Base-by-base conservation (phyloP, 306 rosid species). In the Sicyos baderoa region DNA sequence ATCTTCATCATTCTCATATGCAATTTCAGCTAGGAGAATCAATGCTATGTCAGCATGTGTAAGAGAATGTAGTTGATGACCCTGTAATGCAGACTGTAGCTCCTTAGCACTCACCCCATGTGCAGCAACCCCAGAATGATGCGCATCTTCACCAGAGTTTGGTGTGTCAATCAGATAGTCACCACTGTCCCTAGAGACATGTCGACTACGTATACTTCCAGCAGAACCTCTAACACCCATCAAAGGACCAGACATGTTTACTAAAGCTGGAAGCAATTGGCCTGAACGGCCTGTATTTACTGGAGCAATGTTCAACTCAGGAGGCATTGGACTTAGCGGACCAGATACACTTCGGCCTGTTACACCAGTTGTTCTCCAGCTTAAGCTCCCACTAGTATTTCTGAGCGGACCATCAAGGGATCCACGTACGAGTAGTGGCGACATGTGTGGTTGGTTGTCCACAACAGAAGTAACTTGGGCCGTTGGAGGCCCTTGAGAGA, bases 141-240 rank as follows among this genome's bases (percentile, higher is more conserved):
- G 73, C 55, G 86, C 97, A 5, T 94, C 97, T 84, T 90, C 99
- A 75, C 97, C 97, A 13, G 99, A 94, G 84, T 90, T 94, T 79
- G 99, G 97, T 29, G 97, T 94, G 79, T 94, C 99, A 61, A 90
- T 86, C 74, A 90, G 91, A 82, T 94, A 94, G 79, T 94, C 99
- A 71, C 91, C 99, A 83, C 97, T 94, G 79, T 94, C 99, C 78
- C 99, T 80, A 47, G 99, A 94, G 72, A 90, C 95, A 83, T 94
- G 99, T 47, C 96, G 96, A 79, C 99, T 94, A 55, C 97, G 89
- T 68, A 90, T 64, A 79, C 90, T 94, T 79, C 99, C 99, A 1
- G 99, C 88, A 67, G 99, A 85, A 80, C 96, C 88, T 88, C 97
- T 88, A 72, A 94, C 96, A 70, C 99, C 99, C 90, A 90, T 94